phyloP scores from a whole-genome alignment of 768 basidiomycete genomes.

The Leccinum disarticulatum region DNA sequence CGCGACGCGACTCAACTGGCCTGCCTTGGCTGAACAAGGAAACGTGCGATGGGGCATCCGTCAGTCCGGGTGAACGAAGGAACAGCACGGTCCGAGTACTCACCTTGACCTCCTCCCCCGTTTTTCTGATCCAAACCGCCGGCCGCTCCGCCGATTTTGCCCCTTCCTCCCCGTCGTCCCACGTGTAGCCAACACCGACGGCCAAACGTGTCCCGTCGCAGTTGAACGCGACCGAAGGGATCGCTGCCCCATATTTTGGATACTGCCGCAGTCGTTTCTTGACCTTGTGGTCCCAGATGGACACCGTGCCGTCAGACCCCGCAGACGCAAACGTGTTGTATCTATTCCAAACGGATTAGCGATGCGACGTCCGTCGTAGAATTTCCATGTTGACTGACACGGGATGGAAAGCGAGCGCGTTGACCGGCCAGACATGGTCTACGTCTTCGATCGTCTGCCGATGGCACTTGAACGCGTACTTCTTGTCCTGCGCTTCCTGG shows the following conservation, averaged over 20 bases:
- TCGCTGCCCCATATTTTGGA: slow-evolving; percentile 69
- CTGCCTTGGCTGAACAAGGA: slow-evolving; percentile 23
- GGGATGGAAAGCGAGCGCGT: slow-evolving; percentile 93
- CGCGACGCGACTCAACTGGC: slow-evolving; percentile 9
- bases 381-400: slow-evolving; percentile 43
- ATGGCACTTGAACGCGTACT: slow-evolving; percentile 93
- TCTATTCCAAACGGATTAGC: slow-evolving; percentile 35
- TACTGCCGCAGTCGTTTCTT: slow-evolving; percentile 95
- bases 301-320: slow-evolving; percentile 91
- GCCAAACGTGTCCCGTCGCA: slow-evolving; percentile 81
- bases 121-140: slow-evolving; percentile 56
- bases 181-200: slow-evolving; percentile 84
- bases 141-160: slow-evolving; percentile 63
- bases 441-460: slow-evolving; percentile 85
- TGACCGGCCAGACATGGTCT: slow-evolving; percentile 97
- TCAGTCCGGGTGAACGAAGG: background rate
- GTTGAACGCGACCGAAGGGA: slow-evolving; percentile 82
- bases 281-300: slow-evolving; percentile 95
- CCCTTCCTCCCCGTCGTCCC: slow-evolving; percentile 84
- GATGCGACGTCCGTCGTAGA: background rate
- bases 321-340: slow-evolving; percentile 95
- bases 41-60: background rate
- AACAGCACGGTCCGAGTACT: slow-evolving; percentile 10
- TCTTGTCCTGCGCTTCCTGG: slow-evolving; percentile 72
- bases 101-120: slow-evolving; percentile 81